These are phyloP conservation scores for Diaporthe sp. DNA, from an alignment of 2,329 filamentous ascomycete species.

Conservation along the genomic window DNA sequence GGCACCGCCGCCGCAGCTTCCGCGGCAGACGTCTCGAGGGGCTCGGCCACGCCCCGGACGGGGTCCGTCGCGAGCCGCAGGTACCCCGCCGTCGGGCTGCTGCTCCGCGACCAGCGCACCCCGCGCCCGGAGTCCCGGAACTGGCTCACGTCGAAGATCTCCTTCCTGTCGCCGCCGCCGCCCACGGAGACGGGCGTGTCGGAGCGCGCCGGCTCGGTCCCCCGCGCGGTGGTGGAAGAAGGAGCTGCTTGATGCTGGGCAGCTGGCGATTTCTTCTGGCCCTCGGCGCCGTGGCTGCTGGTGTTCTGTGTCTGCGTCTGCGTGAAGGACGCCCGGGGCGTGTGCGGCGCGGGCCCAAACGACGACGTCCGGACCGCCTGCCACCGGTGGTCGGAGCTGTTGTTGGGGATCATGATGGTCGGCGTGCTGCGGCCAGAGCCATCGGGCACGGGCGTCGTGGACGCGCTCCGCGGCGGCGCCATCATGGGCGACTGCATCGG, in stretches of 20 bases:
- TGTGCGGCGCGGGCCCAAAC: background rate
- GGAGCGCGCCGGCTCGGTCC: background rate
- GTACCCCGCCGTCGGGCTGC: constrained; percentile 11
- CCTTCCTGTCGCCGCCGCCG: background rate
- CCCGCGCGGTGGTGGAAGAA: background rate
- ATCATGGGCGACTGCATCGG: constrained; percentile 31
- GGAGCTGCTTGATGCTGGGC: background rate
- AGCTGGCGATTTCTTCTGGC: background rate
- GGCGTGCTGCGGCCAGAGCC: constrained; percentile 30
- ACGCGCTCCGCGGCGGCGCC: constrained; percentile 33
- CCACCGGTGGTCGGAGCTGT: constrained; percentile 24
- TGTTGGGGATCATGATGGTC: constrained; percentile 20
- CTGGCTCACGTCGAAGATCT: constrained; percentile 33
- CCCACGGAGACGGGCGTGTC: constrained; percentile 16
- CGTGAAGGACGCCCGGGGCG: background rate
- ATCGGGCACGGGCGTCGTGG: constrained; percentile 34
- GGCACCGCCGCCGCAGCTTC: background rate
- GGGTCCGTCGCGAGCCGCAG: constrained; percentile 34
- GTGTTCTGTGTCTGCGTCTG: too few species aligned
- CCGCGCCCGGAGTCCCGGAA: constrained; percentile 26
- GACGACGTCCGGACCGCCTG: constrained; percentile 21
- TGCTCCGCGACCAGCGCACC: constrained; percentile 31
- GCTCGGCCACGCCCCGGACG: constrained; percentile 29
- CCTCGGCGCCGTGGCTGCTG: background rate
- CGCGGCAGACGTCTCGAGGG: background rate